phyloP scores from a whole-genome alignment of 768 basidiomycete genomes.

The Hebeloma cylindrosporum region DNA sequence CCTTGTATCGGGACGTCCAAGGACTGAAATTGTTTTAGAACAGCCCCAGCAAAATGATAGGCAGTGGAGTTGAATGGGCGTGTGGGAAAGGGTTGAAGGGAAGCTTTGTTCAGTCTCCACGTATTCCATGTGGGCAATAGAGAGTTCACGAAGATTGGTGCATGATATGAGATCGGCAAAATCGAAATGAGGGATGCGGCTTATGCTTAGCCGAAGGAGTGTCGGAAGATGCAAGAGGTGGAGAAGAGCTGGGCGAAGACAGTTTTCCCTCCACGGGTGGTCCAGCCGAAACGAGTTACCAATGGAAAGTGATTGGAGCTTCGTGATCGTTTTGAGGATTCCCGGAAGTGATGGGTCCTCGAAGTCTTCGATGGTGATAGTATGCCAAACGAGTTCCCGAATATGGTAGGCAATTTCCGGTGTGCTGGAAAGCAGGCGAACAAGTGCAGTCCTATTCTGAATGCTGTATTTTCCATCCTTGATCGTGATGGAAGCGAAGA shows the following conservation, averaged over 20 bases:
- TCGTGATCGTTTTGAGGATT: not conserved
- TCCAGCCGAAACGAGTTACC: not conserved
- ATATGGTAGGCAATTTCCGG: slow-evolving; percentile 5
- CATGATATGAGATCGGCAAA: slow-evolving; percentile 3
- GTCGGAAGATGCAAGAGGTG: slow-evolving; percentile 12
- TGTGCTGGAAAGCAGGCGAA: not conserved
- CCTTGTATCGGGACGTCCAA: not conserved
- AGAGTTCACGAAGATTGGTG: slow-evolving; percentile 1
- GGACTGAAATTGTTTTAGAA: not conserved
- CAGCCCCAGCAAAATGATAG: not conserved
- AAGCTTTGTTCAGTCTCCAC: not conserved
- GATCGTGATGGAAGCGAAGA: slow-evolving; percentile 3
- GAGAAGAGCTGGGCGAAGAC: slow-evolving; percentile 8
- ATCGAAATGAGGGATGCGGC: not conserved
- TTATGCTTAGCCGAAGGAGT: not conserved
- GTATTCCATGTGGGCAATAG: not conserved
- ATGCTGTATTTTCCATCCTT: not conserved
- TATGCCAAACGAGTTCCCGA: not conserved
- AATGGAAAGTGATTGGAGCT: slow-evolving; percentile 5
- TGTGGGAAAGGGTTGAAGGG: not conserved
- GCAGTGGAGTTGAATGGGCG: not conserved
- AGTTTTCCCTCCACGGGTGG: slow-evolving; percentile 1
- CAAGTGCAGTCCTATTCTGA: not conserved
- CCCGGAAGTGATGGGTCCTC: not conserved
- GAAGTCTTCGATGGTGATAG: not conserved